These are phyloP conservation scores for Cyathus olla DNA, from an alignment of 1,284 basidiomycete species.

Conservation along the genomic window DNA sequence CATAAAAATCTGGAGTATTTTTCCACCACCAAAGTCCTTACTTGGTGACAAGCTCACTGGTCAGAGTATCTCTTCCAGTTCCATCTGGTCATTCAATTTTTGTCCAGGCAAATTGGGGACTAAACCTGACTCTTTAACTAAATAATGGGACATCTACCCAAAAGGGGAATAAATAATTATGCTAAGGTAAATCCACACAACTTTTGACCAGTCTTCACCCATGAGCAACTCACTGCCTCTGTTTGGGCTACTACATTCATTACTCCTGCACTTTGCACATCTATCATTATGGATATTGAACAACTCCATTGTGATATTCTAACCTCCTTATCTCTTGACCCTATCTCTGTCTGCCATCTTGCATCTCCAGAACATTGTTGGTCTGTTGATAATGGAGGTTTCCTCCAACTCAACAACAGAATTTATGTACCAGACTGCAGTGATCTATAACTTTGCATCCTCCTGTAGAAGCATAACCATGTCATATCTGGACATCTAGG, in stretches of 20 bases:
- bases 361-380: not conserved
- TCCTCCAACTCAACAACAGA: not conserved
- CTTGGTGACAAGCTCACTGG: not conserved
- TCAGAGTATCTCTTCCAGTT: no score
- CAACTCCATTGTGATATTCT: slow-evolving; percentile 1
- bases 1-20: not conserved
- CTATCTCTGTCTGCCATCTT: not conserved
- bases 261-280: not conserved
- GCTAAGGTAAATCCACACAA: slow-evolving; percentile 1
- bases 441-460: not conserved
- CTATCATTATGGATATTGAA: slow-evolving; percentile 1
- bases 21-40: not conserved
- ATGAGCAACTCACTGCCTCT: not conserved
- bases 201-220: not conserved
- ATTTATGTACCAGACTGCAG: slow-evolving; percentile 2
- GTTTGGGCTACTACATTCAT: not conserved
- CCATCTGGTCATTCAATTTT: not conserved
- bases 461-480: not conserved
- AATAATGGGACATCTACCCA: no score
- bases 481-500: not conserved
- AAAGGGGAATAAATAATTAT: not conserved
- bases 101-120: no score
- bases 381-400: not conserved
- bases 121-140: no score
- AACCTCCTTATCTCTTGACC: not conserved